Evolutionary conservation across 805 yeast species (phyloP).

Genomic region (Wickerhamomyces chambardii): DNA sequence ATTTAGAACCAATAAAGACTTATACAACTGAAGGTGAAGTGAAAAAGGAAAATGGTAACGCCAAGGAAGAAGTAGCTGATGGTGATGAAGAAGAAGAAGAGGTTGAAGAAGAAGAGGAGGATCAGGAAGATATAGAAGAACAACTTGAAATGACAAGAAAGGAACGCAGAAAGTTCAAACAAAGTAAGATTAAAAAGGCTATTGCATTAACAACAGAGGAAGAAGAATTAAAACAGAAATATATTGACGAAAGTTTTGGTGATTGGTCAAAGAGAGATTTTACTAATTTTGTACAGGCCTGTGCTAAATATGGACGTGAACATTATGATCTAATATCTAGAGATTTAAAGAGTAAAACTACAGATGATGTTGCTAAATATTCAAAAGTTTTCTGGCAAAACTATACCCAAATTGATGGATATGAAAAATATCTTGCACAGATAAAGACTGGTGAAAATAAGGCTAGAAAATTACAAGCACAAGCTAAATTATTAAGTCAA

Average conservation of each 20-base stretch:
- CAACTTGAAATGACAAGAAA: slow-evolving; percentile 3
- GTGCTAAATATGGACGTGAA: slow-evolving; percentile 58
- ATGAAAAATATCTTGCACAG: slow-evolving; percentile 61
- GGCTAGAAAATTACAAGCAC: slow-evolving; percentile 41
- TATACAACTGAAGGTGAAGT: neutral
- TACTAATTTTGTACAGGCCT: slow-evolving; percentile 58
- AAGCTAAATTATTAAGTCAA: slow-evolving; percentile 41
- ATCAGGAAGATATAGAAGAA: neutral
- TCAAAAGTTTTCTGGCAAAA: slow-evolving; percentile 56
- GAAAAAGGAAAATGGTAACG: slow-evolving; percentile 22
- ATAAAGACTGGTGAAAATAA: slow-evolving; percentile 71
- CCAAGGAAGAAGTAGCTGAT: slow-evolving; percentile 21
- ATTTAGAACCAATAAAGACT: slow-evolving; percentile 31
- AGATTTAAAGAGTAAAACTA: slow-evolving; percentile 46
- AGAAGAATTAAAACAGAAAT: slow-evolving; percentile 37
- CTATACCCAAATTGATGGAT: slow-evolving; percentile 53
- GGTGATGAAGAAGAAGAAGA: slow-evolving; percentile 10
- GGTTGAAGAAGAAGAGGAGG: slow-evolving; percentile 3
- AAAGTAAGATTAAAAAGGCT: slow-evolving; percentile 47
- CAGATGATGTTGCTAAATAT: slow-evolving; percentile 52
- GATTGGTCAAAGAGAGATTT: slow-evolving; percentile 73
- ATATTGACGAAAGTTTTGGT: slow-evolving; percentile 49
- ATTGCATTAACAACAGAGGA: slow-evolving; percentile 60
- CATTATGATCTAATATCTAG: slow-evolving; percentile 39
- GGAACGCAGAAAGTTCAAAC: slow-evolving; percentile 23